Evolutionary conservation across 805 yeast species (phyloP).

Genomic region (Saccharomycopsis capsularis): DNA sequence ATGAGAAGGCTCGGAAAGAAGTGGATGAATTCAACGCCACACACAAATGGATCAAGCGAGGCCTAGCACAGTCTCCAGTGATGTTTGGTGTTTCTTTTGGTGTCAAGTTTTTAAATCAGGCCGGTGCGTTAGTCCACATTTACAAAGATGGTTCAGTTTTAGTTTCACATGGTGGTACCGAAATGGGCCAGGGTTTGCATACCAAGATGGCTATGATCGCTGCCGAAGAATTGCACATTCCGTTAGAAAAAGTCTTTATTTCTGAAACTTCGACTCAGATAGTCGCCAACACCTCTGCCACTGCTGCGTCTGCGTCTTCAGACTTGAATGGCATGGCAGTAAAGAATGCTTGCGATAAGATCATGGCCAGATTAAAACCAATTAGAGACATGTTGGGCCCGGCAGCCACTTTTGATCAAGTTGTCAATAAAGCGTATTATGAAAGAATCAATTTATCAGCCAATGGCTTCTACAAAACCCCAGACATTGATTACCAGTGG

Average conservation of each 20-base stretch:
- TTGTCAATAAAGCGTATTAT: conserved; percentile 37
- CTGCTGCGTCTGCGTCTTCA: conserved; percentile 44
- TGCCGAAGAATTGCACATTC: conserved; percentile 37
- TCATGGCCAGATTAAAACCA: conserved; percentile 36
- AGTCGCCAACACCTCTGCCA: conserved; percentile 42
- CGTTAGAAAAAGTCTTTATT: conserved; percentile 35
- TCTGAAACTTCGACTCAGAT: conserved; percentile 42
- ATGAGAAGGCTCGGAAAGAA: conserved; percentile 30
- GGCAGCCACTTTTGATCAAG: conserved; percentile 34
- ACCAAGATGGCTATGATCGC: conserved; percentile 44
- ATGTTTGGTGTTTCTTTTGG: conserved; percentile 44
- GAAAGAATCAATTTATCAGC: conserved; percentile 42
- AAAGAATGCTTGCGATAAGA: conserved; percentile 39
- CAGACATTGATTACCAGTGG: conserved; percentile 38
- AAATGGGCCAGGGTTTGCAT: conserved; percentile 43
- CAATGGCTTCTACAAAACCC: conserved; percentile 44
- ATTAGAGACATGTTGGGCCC: conserved; percentile 31
- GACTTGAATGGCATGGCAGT: conserved; percentile 45
- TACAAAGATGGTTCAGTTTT: conserved; percentile 42
- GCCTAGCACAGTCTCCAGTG: conserved; percentile 41
- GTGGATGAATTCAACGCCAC: conserved; percentile 35
- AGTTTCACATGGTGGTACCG: conserved; percentile 43
- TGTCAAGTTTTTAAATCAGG: conserved; percentile 39
- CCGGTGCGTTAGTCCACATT: conserved; percentile 41
- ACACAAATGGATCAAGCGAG: conserved; percentile 41